Evolutionary conservation across 2,329 filamentous ascomycete genomes (phyloP), one percentile per base, ranked within the genome.

Genomic region (Fusarium nygamai): DNA sequence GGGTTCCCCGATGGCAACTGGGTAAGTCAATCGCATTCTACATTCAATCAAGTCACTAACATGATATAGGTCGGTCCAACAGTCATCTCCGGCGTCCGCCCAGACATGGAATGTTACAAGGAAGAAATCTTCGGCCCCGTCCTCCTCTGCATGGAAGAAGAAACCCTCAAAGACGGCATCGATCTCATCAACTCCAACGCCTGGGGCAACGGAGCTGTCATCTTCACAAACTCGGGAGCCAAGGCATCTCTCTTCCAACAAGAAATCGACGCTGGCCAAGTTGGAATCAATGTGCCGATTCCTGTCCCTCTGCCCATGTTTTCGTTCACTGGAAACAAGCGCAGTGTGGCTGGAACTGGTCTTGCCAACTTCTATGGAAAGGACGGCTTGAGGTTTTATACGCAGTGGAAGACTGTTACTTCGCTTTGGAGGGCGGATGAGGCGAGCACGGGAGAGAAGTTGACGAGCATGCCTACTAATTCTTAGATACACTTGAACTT

Each of bases 381-480:
- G 83, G 93, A 94, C 2, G 95, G 95, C 22, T 82, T 98, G 78
- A 90, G 92, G 77, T 98, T 98, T 81, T 98, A 96, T 82, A 98
- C 95, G 3, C 95, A 98, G 85, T 89, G 92, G 81, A 97, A 98
- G 92, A 98, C 95, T 6, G 95, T 98, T 41, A 98, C 95, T 59
- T 92, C 93, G 74, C 84, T 95, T 81, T 98, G 95, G 95, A 53
- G 70, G 8, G 46, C 61, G 20, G 70, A 73, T 33, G 71, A 73
- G 2, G 70, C 66, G 6, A 71, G 53, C 16, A 67, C 70, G 0
- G 70, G 70, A 3, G 54, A 73, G 46, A 73, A 73, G 44, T 33
- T 71, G 22, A 73, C 71, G 11, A 67, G 70, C 10, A 73, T 73
- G 67, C 67, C 53, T 19, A 70, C 65, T 0, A 69, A 39, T 11